A percentile compares a stretch with the other conserved stretches of the same genome.
These are phyloP conservation scores for Aurantiochytrium sp. DNA, from an alignment of 108 stramenopile species.

Conservation along the genomic window DNA sequence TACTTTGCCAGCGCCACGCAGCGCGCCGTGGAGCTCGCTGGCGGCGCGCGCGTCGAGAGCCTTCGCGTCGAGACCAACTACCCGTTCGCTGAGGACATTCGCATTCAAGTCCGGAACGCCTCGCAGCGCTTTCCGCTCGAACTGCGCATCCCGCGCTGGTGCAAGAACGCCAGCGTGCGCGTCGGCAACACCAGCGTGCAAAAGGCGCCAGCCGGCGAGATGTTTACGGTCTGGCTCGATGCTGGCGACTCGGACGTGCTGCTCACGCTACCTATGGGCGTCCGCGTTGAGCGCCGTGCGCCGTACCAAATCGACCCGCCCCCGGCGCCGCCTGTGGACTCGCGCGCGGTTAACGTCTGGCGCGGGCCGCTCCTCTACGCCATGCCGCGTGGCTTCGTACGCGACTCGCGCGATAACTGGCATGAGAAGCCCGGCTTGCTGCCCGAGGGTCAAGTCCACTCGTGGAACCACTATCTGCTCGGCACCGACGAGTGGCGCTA, in stretches of 20 bases:
- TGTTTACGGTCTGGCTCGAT: neutral
- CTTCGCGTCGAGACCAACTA: neutral
- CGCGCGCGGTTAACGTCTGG: neutral
- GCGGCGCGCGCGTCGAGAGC: neutral
- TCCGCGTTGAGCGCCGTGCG: neutral
- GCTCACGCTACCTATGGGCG: neutral
- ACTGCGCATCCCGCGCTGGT: neutral
- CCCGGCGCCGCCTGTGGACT: neutral
- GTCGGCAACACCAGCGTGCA: neutral
- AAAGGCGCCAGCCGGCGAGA: neutral
- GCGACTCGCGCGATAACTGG: neutral
- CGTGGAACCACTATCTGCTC: neutral
- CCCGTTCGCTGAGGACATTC: neutral
- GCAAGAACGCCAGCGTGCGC: neutral
- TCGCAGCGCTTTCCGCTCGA: neutral
- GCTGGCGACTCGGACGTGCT: neutral
- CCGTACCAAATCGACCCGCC: neutral
- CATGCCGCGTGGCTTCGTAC: neutral
- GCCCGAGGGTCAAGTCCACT: neutral
- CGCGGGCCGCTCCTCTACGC: neutral
- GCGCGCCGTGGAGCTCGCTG: neutral
- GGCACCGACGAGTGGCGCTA: neutral
- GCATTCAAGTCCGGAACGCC: neutral
- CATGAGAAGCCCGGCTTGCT: neutral
- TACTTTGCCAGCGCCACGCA: neutral